Conservation (phyloP, 208 protist species). For the Leishmania turanica region DNA sequence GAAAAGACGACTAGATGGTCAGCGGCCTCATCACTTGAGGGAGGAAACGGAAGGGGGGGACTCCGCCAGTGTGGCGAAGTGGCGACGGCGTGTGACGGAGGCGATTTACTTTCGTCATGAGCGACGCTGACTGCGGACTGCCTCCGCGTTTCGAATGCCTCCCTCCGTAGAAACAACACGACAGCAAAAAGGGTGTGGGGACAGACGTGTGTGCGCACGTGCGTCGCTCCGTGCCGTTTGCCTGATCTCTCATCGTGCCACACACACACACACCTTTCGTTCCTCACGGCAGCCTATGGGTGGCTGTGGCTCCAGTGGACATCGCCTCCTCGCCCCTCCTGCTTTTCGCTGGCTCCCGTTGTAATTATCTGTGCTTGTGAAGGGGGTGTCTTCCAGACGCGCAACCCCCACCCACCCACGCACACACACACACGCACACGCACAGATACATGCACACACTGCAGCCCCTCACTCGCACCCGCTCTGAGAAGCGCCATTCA, state of each 20-base stretch:
- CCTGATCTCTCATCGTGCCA: neutral
- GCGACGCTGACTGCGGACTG: neutral
- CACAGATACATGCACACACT: neutral
- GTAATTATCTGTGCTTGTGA: neutral
- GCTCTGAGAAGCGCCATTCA: neutral
- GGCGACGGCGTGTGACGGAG: neutral
- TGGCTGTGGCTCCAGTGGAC: neutral
- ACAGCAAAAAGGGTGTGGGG: neutral
- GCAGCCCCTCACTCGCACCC: neutral
- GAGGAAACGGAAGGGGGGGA: too few species aligned
- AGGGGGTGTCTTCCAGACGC: neutral
- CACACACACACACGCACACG: neutral
- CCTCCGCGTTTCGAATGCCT: neutral
- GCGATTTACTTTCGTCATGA: neutral
- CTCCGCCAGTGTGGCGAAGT: neutral
- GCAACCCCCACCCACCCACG: neutral
- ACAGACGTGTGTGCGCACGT: neutral
- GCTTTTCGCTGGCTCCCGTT: neutral
- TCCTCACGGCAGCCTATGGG: neutral
- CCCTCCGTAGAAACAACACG: neutral
- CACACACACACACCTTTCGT: neutral
- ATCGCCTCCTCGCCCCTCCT: neutral
- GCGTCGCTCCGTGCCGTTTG: neutral
- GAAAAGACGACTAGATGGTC: neutral
- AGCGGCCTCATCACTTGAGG: neutral